A percentile compares a stretch with the other conserved stretches of the same genome.
Conservation (phyloP, 768 basidiomycete species). For the Suillus discolor region DNA sequence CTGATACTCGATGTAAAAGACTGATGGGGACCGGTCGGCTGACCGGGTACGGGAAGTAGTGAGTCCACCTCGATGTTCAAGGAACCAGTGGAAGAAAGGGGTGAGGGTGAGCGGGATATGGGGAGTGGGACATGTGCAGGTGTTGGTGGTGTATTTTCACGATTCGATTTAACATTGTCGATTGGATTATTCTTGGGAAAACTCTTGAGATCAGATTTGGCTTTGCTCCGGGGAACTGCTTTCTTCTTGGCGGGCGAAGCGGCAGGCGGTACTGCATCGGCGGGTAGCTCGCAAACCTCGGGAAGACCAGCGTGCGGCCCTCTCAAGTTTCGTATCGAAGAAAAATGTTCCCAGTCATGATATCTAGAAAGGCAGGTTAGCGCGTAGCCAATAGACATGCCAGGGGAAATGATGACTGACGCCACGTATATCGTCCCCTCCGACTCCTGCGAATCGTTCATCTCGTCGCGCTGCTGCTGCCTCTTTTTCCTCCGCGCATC, state of each 20-base stretch:
- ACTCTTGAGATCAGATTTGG: conserved; percentile 25
- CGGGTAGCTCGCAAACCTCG: conserved; percentile 53
- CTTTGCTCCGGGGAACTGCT: conserved; percentile 33
- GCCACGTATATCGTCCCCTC: conserved; percentile 75
- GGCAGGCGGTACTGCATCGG: conserved; percentile 32
- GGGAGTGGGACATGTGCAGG: conserved; percentile 41
- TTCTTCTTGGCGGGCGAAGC: conserved; percentile 39
- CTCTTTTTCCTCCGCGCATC: conserved; percentile 3
- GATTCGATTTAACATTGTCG: conserved; percentile 21
- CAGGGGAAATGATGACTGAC: conserved; percentile 49
- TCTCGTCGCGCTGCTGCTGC: conserved; percentile 30
- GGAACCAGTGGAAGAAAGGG: conserved; percentile 30
- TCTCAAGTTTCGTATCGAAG: conserved; percentile 83
- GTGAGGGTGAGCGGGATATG: conserved; percentile 40
- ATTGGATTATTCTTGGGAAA: conserved; percentile 26
- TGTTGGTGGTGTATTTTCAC: conserved; percentile 25
- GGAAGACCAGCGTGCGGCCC: conserved; percentile 85
- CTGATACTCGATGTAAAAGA: conserved; percentile 27
- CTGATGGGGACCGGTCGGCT: conserved; percentile 14
- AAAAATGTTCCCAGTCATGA: conserved; percentile 95
- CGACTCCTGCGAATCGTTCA: conserved; percentile 41
- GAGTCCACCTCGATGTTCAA: conserved; percentile 29
- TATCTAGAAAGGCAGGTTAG: conserved; percentile 51
- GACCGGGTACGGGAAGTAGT: conserved; percentile 28
- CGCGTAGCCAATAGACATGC: conserved; percentile 10